Percentiles rank a stretch among this genome's conserved stretches.
Conservation (phyloP, 2,329 filamentous ascomycete species). For the Ascochyta lentis region DNA sequence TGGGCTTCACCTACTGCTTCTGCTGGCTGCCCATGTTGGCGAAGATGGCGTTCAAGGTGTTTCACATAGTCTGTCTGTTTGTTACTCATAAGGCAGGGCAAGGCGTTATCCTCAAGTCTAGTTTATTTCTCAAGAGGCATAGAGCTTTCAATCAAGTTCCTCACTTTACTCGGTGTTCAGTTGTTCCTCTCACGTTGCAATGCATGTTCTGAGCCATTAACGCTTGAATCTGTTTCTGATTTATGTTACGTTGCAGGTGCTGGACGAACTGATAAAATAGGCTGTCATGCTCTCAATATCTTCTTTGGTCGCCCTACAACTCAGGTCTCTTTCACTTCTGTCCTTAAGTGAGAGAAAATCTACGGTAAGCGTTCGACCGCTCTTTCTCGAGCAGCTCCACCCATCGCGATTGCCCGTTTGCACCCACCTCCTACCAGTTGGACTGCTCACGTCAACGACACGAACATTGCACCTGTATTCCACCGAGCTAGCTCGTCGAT, state of each 20-base stretch:
- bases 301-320: background rate
- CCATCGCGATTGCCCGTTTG: conserved; percentile 3
- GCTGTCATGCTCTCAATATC: background rate
- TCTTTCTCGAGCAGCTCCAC: conserved; percentile 10
- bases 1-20: background rate
- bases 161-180: background rate
- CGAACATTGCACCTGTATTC: background rate
- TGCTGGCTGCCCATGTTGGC: background rate
- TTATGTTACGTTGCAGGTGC: background rate
- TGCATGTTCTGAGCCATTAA: background rate
- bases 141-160: background rate
- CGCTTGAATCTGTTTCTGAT: background rate
- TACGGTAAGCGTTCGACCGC: background rate
- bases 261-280: background rate
- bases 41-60: conserved; percentile 1
- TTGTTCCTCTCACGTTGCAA: background rate
- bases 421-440: background rate
- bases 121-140: conserved; percentile 1
- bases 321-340: background rate
- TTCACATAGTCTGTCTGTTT: background rate
- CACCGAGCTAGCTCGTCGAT: background rate
- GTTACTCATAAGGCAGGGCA: background rate
- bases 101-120: conserved; percentile 4
- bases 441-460: background rate
- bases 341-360: background rate